Base-by-base conservation (phyloP, 1,139 yeast genomes). In the Suhomyces panamericanus region DNA sequence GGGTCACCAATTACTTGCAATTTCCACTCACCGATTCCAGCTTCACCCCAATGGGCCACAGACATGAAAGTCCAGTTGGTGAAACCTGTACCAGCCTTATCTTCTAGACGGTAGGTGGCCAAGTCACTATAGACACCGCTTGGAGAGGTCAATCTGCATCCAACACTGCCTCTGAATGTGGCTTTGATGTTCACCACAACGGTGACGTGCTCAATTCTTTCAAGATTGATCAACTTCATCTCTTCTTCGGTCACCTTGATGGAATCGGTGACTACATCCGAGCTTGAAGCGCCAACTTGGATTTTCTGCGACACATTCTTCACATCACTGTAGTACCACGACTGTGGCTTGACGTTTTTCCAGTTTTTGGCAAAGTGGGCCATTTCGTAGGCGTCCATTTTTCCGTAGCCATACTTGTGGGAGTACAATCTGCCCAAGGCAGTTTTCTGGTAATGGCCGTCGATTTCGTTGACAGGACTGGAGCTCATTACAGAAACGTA, bases 21-120 rank as follows among this genome's bases (percentile, higher is more conserved):
- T 30, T 68, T 80, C 99, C 99, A 95, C 13, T 80, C 81, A 10
- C 99, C 99, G 28, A 66, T 65, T 2, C 95, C 95, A 1, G 64
- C 50, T 61, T 90, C 97, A 30, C 96, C 97, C 98, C 99, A 93
- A 63, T 93, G 98, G 2, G 96, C 98, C 17, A 95, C 98, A n/a
- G 95, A 80, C 90, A 91, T 89, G 59, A 93, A 93, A 1, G 90
- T 87, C 99, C 99, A 95, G 52, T 85, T 75, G 9, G 60, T 58
- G 54, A 88, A 86, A 0, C 97, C 96, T 1, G 62, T 70, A 2
- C 57, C 55, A 5, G 82, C 73, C 4, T 50, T 54, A 63, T 95
- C 99, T 16, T 65, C 55, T 5, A 65, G 65, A 55, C 99, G 78
- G 33, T 75, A 75, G n/a, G 84, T 80, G 1, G 96, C 96, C 51